Evolutionary conservation across 176 grass and related monocot genomes (phyloP).

Genomic region (Aegilops longissima): DNA sequence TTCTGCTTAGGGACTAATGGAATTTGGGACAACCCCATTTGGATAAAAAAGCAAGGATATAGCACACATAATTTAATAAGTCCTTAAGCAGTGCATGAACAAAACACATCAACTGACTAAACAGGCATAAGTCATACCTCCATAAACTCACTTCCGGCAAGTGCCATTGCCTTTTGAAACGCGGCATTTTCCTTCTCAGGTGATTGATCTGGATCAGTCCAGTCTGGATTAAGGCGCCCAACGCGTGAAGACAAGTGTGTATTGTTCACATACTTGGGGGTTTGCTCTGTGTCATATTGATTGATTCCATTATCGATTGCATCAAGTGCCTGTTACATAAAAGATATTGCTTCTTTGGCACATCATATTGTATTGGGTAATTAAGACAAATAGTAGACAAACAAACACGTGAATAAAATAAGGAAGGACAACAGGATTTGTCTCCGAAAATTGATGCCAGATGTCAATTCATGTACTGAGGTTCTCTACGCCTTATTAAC

Average conservation of each 20-base stretch:
- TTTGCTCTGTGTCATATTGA: conserved; percentile 87
- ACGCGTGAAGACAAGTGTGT: conserved; percentile 87
- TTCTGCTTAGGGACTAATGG: background rate
- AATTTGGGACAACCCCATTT: background rate
- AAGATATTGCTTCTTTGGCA: conserved; percentile 20
- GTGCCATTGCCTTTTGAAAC: conserved; percentile 82
- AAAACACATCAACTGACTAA: background rate
- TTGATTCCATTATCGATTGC: conserved; percentile 97
- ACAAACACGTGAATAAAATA: background rate
- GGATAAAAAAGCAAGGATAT: background rate
- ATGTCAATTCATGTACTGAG: background rate
- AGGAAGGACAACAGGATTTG: background rate
- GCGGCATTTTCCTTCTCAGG: conserved; percentile 86
- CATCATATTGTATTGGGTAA: background rate
- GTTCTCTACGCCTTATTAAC: background rate
- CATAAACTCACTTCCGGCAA: conserved; percentile 91
- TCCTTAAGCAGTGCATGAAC: background rate
- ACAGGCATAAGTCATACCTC: conserved; percentile 40
- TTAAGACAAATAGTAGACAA: background rate
- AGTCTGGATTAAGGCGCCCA: conserved; percentile 77
- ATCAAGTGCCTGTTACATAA: conserved; percentile 74
- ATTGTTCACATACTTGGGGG: conserved; percentile 95
- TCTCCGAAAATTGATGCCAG: background rate
- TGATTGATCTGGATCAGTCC: conserved; percentile 95
- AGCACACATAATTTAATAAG: background rate